Conservation (phyloP, 805 yeast genomes). For the Jamesozyma rosinii region DNA sequence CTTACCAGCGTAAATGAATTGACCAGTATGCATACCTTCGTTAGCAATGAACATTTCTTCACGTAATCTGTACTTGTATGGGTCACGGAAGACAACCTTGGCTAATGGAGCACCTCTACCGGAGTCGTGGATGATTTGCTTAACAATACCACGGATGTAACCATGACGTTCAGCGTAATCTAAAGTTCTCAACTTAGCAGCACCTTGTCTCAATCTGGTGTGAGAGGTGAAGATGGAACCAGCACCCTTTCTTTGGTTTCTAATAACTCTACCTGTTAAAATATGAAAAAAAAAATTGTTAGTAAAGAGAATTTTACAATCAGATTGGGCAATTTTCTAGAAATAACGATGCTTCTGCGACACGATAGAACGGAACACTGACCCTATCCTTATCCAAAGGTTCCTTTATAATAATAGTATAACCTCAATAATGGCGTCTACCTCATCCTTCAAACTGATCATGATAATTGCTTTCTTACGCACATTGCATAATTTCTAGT, state of each 20-base stretch:
- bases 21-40: conserved; percentile 99
- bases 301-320: conserved; percentile 1
- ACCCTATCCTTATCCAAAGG: too few species aligned
- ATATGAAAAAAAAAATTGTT: conserved; percentile 4
- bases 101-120: conserved; percentile 99
- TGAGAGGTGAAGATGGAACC: conserved; percentile 99
- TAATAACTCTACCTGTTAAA: conserved; percentile 89
- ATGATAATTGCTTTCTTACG: too few species aligned
- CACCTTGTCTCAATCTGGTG: conserved; percentile 99
- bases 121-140: conserved; percentile 97
- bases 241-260: conserved; percentile 99
- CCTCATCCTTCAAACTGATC: too few species aligned
- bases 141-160: conserved; percentile 98
- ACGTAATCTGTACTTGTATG: conserved; percentile 95
- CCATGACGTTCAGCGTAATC: conserved; percentile 99
- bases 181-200: conserved; percentile 98
- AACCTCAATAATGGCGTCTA: background rate
- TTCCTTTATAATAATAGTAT: too few species aligned
- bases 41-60: conserved; percentile 98
- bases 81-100: conserved; percentile 97
- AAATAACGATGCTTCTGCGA: too few species aligned
- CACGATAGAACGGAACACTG: too few species aligned
- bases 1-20: conserved; percentile 97
- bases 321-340: too few species aligned
- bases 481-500: background rate